A percentile compares a stretch with the other conserved stretches of the same genome.
phyloP scores from a whole-genome alignment of 208 protist genomes.

The Crithidia acanthocephali region DNA sequence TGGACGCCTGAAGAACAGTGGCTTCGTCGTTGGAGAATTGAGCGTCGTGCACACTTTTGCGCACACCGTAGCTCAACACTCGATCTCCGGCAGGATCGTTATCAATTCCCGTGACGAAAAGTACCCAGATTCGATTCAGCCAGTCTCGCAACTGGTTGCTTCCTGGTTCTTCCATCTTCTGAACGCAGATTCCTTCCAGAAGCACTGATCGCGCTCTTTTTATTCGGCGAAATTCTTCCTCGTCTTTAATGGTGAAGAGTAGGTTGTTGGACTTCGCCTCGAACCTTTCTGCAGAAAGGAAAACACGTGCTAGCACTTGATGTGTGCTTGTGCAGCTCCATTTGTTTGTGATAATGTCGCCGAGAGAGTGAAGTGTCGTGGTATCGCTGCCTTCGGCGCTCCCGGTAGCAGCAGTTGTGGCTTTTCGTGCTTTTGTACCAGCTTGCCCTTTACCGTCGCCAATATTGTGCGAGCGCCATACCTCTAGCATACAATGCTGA shows the following conservation, averaged over 20 bases:
- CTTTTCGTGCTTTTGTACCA: slow-evolving; percentile 25
- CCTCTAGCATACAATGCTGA: slow-evolving; percentile 37
- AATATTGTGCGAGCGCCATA: slow-evolving; percentile 45
- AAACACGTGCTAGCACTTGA: slow-evolving; percentile 65
- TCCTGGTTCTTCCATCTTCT: slow-evolving; percentile 34
- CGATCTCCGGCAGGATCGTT: slow-evolving; percentile 49
- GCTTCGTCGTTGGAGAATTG: slow-evolving; percentile 55
- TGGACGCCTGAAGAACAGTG: slow-evolving; percentile 52
- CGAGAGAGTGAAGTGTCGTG: slow-evolving; percentile 37
- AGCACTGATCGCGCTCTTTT: slow-evolving; percentile 59
- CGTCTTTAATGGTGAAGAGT: slow-evolving; percentile 55
- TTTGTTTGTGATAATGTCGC: slow-evolving; percentile 63
- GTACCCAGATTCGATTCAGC: slow-evolving; percentile 69
- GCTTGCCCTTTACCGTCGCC: slow-evolving; percentile 21
- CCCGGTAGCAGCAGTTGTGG: background rate
- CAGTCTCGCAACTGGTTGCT: slow-evolving; percentile 52
- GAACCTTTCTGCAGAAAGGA: slow-evolving; percentile 65
- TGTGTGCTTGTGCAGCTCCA: slow-evolving; percentile 73
- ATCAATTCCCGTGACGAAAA: slow-evolving; percentile 65
- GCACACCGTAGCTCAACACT: slow-evolving; percentile 68
- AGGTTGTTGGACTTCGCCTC: slow-evolving; percentile 41
- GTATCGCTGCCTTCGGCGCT: background rate
- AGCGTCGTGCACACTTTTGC: slow-evolving; percentile 56
- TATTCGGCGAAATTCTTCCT: slow-evolving; percentile 42
- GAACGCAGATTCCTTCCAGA: slow-evolving; percentile 42